A percentile compares a stretch with the other conserved stretches of the same genome.
Evolutionary conservation across 2,329 filamentous ascomycete genomes (phyloP).

Genomic region (Sporothrix euskadiensis): DNA sequence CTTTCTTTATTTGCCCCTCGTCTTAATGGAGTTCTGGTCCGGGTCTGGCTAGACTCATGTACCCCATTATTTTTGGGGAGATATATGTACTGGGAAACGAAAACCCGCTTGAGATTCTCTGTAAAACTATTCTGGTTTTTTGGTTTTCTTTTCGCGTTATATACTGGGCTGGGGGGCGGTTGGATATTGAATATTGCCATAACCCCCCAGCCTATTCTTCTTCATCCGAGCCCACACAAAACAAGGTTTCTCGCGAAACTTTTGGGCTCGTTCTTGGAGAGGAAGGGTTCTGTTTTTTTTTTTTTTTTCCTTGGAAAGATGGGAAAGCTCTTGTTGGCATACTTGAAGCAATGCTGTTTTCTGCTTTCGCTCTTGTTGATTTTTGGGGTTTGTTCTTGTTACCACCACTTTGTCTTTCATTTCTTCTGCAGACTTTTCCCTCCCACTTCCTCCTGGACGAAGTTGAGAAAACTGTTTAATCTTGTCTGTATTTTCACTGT

Average conservation of each 20-base stretch:
- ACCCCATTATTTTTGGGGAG: slow-evolving; percentile 13
- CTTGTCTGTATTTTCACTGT: slow-evolving; percentile 15
- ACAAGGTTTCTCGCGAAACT: slow-evolving; percentile 9
- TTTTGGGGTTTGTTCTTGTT: background rate
- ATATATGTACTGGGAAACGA: background rate
- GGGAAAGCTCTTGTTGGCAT: background rate
- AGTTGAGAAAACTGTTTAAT: background rate
- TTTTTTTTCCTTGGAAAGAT: background rate
- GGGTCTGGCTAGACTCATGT: slow-evolving; percentile 18
- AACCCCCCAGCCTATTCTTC: background rate
- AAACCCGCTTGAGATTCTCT: background rate
- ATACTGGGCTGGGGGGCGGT: background rate
- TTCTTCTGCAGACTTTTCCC: background rate
- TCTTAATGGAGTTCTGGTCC: slow-evolving; percentile 15
- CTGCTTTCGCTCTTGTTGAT: background rate
- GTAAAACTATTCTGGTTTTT: background rate
- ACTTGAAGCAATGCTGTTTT: background rate
- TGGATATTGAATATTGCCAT: background rate
- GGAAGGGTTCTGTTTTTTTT: background rate
- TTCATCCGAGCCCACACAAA: background rate
- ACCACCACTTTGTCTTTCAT: background rate
- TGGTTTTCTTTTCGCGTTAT: slow-evolving; percentile 2
- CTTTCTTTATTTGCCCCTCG: background rate
- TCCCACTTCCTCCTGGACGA: too few relatives aligned
- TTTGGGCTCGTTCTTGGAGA: slow-evolving; percentile 1